phyloP scores from a whole-genome alignment of 2,329 filamentous ascomycete genomes.

The Chrysoporthe puriensis region DNA sequence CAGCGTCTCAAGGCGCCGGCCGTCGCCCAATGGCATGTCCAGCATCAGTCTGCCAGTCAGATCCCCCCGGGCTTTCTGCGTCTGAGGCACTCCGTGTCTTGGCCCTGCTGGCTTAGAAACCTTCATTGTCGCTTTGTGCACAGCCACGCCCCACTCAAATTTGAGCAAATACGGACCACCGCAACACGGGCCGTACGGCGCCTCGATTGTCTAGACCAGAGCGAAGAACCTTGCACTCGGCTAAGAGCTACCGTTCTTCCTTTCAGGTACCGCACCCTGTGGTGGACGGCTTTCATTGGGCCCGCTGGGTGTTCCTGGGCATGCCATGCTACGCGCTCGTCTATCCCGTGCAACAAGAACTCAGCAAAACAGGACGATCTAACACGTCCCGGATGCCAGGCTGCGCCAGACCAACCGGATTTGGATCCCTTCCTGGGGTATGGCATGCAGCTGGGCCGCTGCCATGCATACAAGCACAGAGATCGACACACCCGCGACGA shows the following conservation, averaged over 20 bases:
- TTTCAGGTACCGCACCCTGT: not conserved
- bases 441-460: constrained; percentile 4
- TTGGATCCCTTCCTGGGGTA: constrained; percentile 6
- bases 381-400: not conserved
- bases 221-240: not conserved
- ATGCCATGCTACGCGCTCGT: constrained; percentile 2
- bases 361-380: constrained; percentile 3
- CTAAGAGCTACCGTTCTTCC: not conserved
- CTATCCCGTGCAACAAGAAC: constrained; percentile 10
- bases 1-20: constrained; percentile 19
- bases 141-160: constrained; percentile 29
- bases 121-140: constrained; percentile 24
- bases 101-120: not conserved
- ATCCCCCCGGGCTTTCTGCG: constrained; percentile 8
- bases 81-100: constrained; percentile 23
- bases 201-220: not conserved
- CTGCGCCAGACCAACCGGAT: constrained; percentile 7
- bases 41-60: constrained; percentile 8
- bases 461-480: constrained; percentile 1
- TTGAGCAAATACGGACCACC: constrained; percentile 9
- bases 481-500: constrained; percentile 11
- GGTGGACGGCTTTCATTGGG: not conserved
- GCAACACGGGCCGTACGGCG: not conserved
- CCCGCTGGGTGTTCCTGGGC: not conserved
- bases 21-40: constrained; percentile 20